Conservation (phyloP, 2,329 filamentous ascomycete genomes). For the Truncatella angustata region DNA sequence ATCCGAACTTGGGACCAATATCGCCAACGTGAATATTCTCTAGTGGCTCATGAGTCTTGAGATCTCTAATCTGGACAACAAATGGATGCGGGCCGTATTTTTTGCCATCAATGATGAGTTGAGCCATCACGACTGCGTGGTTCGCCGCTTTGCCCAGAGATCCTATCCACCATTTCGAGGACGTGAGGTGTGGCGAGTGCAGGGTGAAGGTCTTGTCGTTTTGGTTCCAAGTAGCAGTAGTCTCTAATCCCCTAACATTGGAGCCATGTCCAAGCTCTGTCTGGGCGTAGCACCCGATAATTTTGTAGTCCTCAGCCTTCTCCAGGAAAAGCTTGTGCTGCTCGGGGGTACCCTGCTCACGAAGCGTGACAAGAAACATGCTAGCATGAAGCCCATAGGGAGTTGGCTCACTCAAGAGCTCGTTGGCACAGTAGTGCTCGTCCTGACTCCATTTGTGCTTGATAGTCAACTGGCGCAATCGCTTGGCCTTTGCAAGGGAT, state of each 20-base stretch:
- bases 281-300: constrained; percentile 78
- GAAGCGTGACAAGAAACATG: constrained; percentile 55
- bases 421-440: constrained; percentile 63
- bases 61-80: constrained; percentile 70
- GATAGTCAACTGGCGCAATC: constrained; percentile 62
- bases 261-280: constrained; percentile 78
- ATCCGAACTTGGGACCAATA: constrained; percentile 78
- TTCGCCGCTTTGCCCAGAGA: constrained; percentile 74
- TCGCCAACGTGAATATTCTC: constrained; percentile 73
- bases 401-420: constrained; percentile 70
- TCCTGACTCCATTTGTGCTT: constrained; percentile 66
- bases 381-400: constrained; percentile 71
- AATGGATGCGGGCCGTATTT: constrained; percentile 74
- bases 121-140: constrained; percentile 76
- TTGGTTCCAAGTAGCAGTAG: constrained; percentile 70
- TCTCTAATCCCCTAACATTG: constrained; percentile 72
- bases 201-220: constrained; percentile 73
- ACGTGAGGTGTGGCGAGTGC: constrained; percentile 70
- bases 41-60: constrained; percentile 67
- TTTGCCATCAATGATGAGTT: constrained; percentile 68
- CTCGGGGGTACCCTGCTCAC: constrained; percentile 69
- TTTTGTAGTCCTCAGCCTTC: constrained; percentile 65
- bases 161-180: constrained; percentile 85
- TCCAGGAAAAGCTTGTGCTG: constrained; percentile 73
- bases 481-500: constrained; percentile 69